phyloP scores from a whole-genome alignment of 495 filamentous ascomycete genomes.

The Xylaria scruposa region DNA sequence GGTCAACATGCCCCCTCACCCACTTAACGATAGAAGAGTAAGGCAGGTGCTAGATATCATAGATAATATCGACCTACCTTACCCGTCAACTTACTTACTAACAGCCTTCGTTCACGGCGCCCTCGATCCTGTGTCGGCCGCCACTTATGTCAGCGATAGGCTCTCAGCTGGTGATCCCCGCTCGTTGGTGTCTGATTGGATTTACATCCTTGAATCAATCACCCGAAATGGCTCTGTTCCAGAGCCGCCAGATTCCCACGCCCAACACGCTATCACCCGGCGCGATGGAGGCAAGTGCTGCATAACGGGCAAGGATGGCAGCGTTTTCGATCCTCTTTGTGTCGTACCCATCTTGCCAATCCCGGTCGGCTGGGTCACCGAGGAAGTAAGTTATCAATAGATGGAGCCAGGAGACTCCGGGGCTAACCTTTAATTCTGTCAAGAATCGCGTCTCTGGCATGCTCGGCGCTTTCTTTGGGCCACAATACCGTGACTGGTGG shows the following conservation, averaged over 20 bases:
- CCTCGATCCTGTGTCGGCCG: constrained; percentile 4
- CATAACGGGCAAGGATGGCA: constrained; percentile 36
- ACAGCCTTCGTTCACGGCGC: background rate
- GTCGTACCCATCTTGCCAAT: constrained; percentile 36
- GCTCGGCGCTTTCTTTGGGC: constrained; percentile 43
- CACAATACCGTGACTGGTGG: constrained; percentile 43
- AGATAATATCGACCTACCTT: constrained; percentile 4
- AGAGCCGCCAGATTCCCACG: constrained; percentile 20
- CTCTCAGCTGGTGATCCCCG: constrained; percentile 26
- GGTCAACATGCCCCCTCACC: constrained; percentile 1
- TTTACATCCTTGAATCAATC: constrained; percentile 36
- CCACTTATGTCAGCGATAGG: constrained; percentile 6
- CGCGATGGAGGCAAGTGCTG: constrained; percentile 38
- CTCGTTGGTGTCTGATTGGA: constrained; percentile 36
- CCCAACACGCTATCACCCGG: constrained; percentile 27
- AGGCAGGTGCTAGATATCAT: background rate
- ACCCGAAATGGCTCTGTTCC: constrained; percentile 26
- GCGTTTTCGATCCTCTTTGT: constrained; percentile 35
- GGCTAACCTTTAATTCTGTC: background rate
- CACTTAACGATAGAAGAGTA: constrained; percentile 1
- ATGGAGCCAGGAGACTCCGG: background rate
- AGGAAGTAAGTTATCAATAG: constrained; percentile 23
- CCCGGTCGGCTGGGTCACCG: constrained; percentile 29
- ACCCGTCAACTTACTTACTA: background rate
- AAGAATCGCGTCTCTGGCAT: constrained; percentile 29